Percentiles rank a stretch among this genome's conserved stretches.
phyloP scores from a whole-genome alignment of 1,139 yeast genomes.

The Saccharomyces hybrid region DNA sequence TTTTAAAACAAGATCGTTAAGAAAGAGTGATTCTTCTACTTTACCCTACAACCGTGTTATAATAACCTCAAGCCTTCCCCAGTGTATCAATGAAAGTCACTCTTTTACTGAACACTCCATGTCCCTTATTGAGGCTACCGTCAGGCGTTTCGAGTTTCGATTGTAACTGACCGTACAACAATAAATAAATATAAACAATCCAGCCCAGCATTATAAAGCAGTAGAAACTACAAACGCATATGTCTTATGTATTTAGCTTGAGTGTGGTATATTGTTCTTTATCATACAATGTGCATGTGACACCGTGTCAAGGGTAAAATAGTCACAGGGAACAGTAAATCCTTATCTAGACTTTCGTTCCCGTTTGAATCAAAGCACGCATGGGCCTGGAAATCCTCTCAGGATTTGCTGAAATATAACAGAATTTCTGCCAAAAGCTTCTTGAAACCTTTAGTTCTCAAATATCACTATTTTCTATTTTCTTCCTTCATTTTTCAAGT shows the following conservation, averaged over 20 bases:
- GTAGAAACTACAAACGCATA: too few relatives aligned
- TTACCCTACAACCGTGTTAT: not conserved
- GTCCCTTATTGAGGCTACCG: too few relatives aligned
- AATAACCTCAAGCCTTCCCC: not conserved
- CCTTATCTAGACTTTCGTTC: not conserved
- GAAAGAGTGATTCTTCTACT: not conserved
- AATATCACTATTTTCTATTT: not conserved
- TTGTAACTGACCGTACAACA: too few relatives aligned
- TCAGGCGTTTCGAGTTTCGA: too few relatives aligned
- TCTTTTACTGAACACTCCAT: too few relatives aligned
- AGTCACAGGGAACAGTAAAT: not conserved
- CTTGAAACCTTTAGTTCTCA: not conserved
- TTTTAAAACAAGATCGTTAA: not conserved
- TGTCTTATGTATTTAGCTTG: too few relatives aligned
- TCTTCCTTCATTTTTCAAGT: constrained; percentile 4
- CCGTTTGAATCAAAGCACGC: not conserved
- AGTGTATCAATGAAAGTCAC: too few relatives aligned
- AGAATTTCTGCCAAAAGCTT: too few relatives aligned
- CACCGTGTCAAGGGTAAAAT: not conserved
- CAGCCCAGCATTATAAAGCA: not conserved
- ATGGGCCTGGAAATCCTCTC: too few relatives aligned
- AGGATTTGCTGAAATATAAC: too few relatives aligned
- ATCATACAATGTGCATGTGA: not conserved
- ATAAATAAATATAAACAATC: too few relatives aligned
- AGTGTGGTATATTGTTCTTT: not conserved